phyloP scores from a whole-genome alignment of 352 stramenopile species.

The Aphanomyces astaci region DNA sequence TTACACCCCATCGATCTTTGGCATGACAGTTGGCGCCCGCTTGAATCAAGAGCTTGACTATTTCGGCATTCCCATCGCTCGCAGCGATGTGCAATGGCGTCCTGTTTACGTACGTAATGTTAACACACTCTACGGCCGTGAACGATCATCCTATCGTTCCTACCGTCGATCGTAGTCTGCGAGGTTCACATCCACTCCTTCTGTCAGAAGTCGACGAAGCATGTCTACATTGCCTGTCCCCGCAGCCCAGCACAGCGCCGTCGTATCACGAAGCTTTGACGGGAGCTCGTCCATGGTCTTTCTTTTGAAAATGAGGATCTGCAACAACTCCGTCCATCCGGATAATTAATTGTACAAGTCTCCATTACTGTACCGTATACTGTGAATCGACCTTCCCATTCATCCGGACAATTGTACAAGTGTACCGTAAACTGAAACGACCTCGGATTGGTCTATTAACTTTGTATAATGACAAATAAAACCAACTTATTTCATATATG shows the following conservation, averaged over 20 bases:
- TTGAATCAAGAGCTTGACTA: conserved; percentile 54
- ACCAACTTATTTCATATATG: background rate
- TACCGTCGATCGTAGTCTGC: conserved; percentile 75
- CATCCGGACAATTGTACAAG: too few relatives aligned
- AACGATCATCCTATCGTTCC: too few relatives aligned
- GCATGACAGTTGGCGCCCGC: conserved; percentile 42
- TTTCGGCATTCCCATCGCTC: conserved; percentile 48
- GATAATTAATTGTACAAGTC: too few relatives aligned
- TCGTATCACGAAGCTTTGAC: conserved; percentile 24
- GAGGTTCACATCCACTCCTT: conserved; percentile 60
- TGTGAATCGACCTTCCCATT: too few relatives aligned
- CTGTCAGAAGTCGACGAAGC: conserved; percentile 46
- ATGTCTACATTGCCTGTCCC: conserved; percentile 51
- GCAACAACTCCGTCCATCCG: too few relatives aligned
- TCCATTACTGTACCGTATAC: too few relatives aligned
- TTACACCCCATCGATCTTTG: conserved; percentile 62
- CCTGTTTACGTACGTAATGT: too few relatives aligned
- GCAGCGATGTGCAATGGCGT: conserved; percentile 71
- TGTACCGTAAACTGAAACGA: too few relatives aligned
- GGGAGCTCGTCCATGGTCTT: conserved; percentile 15
- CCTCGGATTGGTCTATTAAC: background rate
- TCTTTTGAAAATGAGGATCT: too few relatives aligned
- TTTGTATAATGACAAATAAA: background rate
- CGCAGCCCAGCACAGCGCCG: conserved; percentile 71
- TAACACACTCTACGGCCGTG: too few relatives aligned